Evolutionary conservation across 495 filamentous ascomycete genomes (phyloP).

Genomic region (Aspergillus bridgeri): DNA sequence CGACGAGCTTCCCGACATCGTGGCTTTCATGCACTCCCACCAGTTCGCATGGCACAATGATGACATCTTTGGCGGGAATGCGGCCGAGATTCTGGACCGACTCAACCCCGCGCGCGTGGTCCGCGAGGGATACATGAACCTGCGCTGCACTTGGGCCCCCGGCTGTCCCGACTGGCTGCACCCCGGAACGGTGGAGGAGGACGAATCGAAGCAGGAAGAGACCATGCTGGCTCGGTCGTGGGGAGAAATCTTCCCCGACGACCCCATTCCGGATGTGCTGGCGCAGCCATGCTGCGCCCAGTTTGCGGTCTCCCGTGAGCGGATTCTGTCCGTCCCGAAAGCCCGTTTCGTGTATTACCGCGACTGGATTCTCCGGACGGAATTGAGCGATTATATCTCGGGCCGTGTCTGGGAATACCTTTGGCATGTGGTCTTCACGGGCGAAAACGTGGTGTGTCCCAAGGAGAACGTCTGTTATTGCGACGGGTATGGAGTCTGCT

Average conservation of each 20-base stretch:
- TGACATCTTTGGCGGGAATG: conserved; percentile 45
- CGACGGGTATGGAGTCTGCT: conserved; percentile 75
- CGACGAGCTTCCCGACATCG: conserved; percentile 61
- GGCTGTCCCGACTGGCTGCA: conserved; percentile 68
- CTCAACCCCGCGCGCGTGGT: conserved; percentile 52
- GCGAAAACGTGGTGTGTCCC: conserved; percentile 56
- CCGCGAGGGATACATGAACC: conserved; percentile 62
- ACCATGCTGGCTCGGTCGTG: conserved; percentile 51
- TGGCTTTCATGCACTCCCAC: conserved; percentile 69
- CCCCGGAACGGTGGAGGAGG: conserved; percentile 49
- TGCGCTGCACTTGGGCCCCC: conserved; percentile 58
- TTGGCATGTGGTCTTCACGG: conserved; percentile 69
- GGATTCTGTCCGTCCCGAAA: conserved; percentile 54
- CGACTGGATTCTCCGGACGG: conserved; percentile 65
- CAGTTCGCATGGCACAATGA: conserved; percentile 66
- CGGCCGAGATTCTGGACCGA: conserved; percentile 50
- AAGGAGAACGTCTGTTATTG: conserved; percentile 70
- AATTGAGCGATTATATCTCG: conserved; percentile 60
- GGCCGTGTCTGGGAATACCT: conserved; percentile 75
- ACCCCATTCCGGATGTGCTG: conserved; percentile 50
- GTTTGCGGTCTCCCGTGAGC: conserved; percentile 57
- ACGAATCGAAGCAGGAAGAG: conserved; percentile 59
- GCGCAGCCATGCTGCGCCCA: conserved; percentile 66
- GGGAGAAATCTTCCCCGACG: conserved; percentile 54
- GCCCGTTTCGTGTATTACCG: conserved; percentile 60